Conservation (phyloP, 176 grass and related monocot species). For the Puccinellia tenuiflora region DNA sequence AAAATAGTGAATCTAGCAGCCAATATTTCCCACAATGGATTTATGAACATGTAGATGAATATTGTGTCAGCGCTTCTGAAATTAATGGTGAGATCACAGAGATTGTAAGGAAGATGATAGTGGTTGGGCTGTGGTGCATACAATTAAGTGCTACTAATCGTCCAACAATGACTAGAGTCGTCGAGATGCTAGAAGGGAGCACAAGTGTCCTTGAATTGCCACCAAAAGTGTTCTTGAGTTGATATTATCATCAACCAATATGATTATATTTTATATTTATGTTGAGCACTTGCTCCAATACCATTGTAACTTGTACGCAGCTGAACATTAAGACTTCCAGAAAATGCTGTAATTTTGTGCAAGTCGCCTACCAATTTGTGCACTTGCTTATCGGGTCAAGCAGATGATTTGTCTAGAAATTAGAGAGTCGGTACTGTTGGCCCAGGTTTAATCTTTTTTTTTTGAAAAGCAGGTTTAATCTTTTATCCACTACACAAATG, state of each 20-base stretch:
- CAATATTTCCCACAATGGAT: conserved; percentile 40
- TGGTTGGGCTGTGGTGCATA: conserved; percentile 57
- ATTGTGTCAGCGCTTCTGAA: conserved; percentile 25
- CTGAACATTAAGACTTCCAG: not conserved
- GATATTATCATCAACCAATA: not conserved
- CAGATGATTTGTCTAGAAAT: not conserved
- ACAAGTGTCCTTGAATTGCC: conserved; percentile 25
- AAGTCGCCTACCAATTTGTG: not conserved
- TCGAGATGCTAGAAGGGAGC: conserved; percentile 48
- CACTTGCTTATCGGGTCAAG: not conserved
- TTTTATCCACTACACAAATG: not conserved
- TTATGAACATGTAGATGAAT: conserved; percentile 37
- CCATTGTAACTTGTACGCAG: not conserved
- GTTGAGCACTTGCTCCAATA: not conserved
- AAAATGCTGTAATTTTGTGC: not conserved
- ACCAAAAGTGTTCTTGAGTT: conserved; percentile 9
- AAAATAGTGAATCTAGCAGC: not conserved
- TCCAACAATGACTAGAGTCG: conserved; percentile 38
- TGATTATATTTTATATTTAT: not conserved
- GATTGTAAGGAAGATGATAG: conserved; percentile 37
- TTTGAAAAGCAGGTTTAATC: too few species aligned
- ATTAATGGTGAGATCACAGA: conserved; percentile 17
- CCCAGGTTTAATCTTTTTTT: too few species aligned
- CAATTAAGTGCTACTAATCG: conserved; percentile 32
- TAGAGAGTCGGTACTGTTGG: not conserved